Conservation (phyloP, 371 early-diverging fungal genomes). For the Zychaea mexicana region DNA sequence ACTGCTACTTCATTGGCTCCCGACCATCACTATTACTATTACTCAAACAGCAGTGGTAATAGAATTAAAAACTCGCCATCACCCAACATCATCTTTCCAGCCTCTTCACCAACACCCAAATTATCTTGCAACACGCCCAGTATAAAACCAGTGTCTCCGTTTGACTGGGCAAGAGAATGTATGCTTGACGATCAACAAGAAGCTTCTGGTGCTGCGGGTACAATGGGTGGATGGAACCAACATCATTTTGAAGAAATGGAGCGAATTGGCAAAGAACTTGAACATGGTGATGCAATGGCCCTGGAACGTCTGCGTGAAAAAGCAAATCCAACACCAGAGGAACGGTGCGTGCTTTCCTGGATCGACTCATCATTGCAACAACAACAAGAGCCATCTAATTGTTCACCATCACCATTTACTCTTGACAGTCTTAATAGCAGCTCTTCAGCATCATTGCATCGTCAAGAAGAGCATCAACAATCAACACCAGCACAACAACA, state of each 20-base stretch:
- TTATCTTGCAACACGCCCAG: constrained; percentile 16
- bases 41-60: too few species aligned
- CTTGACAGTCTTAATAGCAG: neutral
- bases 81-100: constrained; percentile 11
- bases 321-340: constrained; percentile 11
- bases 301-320: constrained; percentile 10
- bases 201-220: neutral
- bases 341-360: constrained; percentile 3
- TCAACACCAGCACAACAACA: neutral
- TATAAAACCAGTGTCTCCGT: constrained; percentile 18
- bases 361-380: neutral
- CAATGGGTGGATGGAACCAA: too few species aligned
- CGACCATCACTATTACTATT: too few species aligned
- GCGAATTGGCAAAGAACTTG: constrained; percentile 3
- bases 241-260: constrained; percentile 8
- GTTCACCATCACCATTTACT: neutral
- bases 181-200: neutral
- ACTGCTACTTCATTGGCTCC: neutral
- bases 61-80: constrained; percentile 2
- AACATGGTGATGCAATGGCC: neutral
- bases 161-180: constrained; percentile 19
- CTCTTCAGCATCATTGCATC: neutral
- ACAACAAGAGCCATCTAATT: too few species aligned
- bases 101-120: constrained; percentile 23
- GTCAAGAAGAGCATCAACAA: neutral